These are phyloP conservation scores for Solioccasus polychromus DNA, from an alignment of 768 basidiomycete species.

Conservation along the genomic window DNA sequence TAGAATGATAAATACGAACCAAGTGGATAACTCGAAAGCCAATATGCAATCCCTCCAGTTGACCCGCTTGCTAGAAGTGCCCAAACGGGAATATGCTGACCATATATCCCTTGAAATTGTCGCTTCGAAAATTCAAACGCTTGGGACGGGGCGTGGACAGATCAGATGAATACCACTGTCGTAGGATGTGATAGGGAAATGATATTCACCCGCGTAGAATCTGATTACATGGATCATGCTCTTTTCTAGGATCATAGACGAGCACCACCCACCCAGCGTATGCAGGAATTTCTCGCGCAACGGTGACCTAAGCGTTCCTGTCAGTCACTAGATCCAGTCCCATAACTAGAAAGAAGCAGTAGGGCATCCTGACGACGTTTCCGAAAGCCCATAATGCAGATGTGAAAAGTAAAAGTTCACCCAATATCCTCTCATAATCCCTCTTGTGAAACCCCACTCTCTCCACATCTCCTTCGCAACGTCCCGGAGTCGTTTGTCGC, in stretches of 20 bases:
- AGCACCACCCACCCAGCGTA: constrained; percentile 65
- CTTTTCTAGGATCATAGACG: not conserved
- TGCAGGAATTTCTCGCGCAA: constrained; percentile 92
- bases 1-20: no score
- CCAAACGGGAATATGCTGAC: constrained; percentile 76
- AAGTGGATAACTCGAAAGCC: no score
- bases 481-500: constrained; percentile 72
- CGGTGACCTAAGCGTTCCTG: constrained; percentile 62
- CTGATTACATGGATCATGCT: constrained; percentile 31
- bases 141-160: constrained; percentile 15
- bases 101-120: constrained; percentile 60
- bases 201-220: constrained; percentile 58
- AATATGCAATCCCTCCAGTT: constrained; percentile 65
- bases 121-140: constrained; percentile 92
- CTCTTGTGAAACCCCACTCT: constrained; percentile 80
- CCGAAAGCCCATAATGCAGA: not conserved
- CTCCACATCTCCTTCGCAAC: constrained; percentile 82
- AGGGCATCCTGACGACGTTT: no score
- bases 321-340: no score
- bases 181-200: not conserved
- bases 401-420: constrained; percentile 35
- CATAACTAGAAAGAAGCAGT: no score
- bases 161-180: not conserved
- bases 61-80: constrained; percentile 80
- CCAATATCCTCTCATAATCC: constrained; percentile 98